A percentile compares a stretch with the other conserved stretches of the same genome.
These are phyloP conservation scores for Solanum ossicruentum DNA, from an alignment of 257 asterid species.

Conservation along the genomic window DNA sequence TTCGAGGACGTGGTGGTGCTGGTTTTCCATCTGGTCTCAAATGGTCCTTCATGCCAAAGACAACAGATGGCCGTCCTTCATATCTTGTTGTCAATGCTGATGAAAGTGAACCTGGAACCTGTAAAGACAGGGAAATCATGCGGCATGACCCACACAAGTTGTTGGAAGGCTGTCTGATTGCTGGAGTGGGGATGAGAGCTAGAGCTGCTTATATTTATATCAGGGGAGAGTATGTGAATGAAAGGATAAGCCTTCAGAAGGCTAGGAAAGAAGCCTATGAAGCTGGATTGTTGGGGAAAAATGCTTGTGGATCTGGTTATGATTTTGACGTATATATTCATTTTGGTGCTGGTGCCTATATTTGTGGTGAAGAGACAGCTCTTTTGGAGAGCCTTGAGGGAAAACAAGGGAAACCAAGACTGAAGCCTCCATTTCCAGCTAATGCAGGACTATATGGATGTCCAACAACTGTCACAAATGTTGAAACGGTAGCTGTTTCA, in stretches of 20 bases:
- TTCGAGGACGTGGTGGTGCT: slow-evolving; percentile 99
- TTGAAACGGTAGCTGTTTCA: slow-evolving; percentile 95
- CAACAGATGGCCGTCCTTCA: slow-evolving; percentile 93
- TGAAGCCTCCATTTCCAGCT: slow-evolving; percentile 99
- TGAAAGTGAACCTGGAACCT: slow-evolving; percentile 99
- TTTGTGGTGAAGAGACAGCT: slow-evolving; percentile 98
- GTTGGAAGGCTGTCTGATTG: slow-evolving; percentile 91
- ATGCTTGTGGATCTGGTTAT: slow-evolving; percentile 95
- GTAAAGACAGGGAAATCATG: slow-evolving; percentile 98
- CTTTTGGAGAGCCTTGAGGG: slow-evolving; percentile 99
- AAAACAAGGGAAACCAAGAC: slow-evolving; percentile 92
- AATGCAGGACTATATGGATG: slow-evolving; percentile 95
- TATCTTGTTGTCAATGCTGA: slow-evolving; percentile 98
- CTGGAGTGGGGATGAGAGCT: slow-evolving; percentile 99
- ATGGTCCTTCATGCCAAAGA: slow-evolving; percentile 99
- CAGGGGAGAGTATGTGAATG: slow-evolving; percentile 96
- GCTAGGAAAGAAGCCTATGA: slow-evolving; percentile 92
- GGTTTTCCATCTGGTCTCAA: slow-evolving; percentile 98
- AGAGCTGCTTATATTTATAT: slow-evolving; percentile 90
- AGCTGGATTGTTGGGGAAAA: slow-evolving; percentile 83
- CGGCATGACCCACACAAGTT: slow-evolving; percentile 98
- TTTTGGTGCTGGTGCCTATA: slow-evolving; percentile 96
- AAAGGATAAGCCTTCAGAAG: slow-evolving; percentile 67
- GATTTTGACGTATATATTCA: slow-evolving; percentile 95
- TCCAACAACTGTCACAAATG: slow-evolving; percentile 95